phyloP scores from a whole-genome alignment of 306 rosid species.

The Vigna mungo region DNA sequence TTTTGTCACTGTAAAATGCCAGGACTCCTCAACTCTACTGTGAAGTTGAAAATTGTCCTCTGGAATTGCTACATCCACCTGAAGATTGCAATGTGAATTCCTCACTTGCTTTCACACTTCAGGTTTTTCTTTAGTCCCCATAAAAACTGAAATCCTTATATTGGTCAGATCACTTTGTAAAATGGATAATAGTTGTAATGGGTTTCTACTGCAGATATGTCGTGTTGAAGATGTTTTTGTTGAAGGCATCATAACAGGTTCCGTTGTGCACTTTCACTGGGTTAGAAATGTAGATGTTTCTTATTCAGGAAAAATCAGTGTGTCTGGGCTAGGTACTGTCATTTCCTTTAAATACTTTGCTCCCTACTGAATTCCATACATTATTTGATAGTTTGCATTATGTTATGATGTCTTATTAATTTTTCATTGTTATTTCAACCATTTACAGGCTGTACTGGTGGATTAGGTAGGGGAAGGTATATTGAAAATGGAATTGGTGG shows the following conservation, averaged over 20 bases:
- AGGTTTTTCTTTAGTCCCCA: slow-evolving; percentile 68
- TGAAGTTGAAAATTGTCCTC: slow-evolving; percentile 76
- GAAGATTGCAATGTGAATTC: slow-evolving; percentile 98
- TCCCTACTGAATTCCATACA: slow-evolving; percentile 29
- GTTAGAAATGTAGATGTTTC: slow-evolving; percentile 67
- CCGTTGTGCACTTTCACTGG: slow-evolving; percentile 94
- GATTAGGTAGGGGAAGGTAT: slow-evolving; percentile 79
- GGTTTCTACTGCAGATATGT: slow-evolving; percentile 75
- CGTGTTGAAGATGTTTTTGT: slow-evolving; percentile 85
- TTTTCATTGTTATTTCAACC: slow-evolving; percentile 40
- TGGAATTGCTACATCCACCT: slow-evolving; percentile 91
- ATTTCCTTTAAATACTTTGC: slow-evolving; percentile 37
- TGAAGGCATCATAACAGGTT: slow-evolving; percentile 83
- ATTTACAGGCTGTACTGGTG: slow-evolving; percentile 82
- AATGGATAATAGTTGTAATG: slow-evolving; percentile 42
- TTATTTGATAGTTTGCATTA: slow-evolving; percentile 28
- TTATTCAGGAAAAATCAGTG: slow-evolving; percentile 72
- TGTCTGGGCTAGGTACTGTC: slow-evolving; percentile 83
- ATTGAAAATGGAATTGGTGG: slow-evolving; percentile 78
- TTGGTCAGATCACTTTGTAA: slow-evolving; percentile 41
- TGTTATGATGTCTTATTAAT: slow-evolving; percentile 37
- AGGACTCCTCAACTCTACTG: slow-evolving; percentile 81
- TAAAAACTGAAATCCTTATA: slow-evolving; percentile 51
- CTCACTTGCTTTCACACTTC: slow-evolving; percentile 91
- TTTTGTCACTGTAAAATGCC: slow-evolving; percentile 37